Evolutionary conservation across 2,329 filamentous ascomycete genomes (phyloP).

Genomic region (Dothiorella sarmentorum): DNA sequence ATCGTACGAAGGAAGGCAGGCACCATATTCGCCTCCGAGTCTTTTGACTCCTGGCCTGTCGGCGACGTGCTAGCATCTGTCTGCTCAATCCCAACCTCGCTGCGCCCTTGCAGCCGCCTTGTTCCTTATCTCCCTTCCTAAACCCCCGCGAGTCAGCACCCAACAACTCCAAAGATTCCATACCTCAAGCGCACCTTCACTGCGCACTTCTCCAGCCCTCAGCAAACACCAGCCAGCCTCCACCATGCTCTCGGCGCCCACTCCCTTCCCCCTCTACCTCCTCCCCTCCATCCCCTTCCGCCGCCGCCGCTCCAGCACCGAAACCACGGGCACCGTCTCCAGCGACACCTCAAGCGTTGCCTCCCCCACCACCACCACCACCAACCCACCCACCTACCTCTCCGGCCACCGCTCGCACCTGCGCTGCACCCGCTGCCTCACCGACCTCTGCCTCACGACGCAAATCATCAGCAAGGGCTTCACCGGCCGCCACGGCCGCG

Average conservation of each 20-base stretch:
- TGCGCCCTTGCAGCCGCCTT: background rate
- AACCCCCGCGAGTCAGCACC: background rate
- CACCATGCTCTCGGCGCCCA: constrained; percentile 16
- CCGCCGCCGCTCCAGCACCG: constrained; percentile 42
- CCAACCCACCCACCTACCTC: constrained; percentile 27
- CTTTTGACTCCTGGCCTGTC: background rate
- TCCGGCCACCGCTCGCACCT: constrained; percentile 34
- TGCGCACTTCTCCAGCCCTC: background rate
- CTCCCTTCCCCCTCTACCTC: constrained; percentile 37
- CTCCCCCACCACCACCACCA: constrained; percentile 24
- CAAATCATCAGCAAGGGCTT: constrained; percentile 65
- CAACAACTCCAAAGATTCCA: background rate
- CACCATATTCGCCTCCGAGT: no score
- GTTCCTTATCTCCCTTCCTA: background rate
- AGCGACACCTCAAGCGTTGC: constrained; percentile 28
- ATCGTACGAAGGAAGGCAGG: background rate
- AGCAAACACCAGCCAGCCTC: background rate
- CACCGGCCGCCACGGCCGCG: constrained; percentile 61
- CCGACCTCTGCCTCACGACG: constrained; percentile 56
- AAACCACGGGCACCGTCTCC: constrained; percentile 31
- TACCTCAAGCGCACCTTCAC: background rate
- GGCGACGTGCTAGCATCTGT: background rate
- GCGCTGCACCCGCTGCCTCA: constrained; percentile 57
- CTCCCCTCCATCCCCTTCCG: constrained; percentile 34
- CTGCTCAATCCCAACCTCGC: no score